Conservation (phyloP, 441 rosid genomes). For the Metrosideros polymorpha region DNA sequence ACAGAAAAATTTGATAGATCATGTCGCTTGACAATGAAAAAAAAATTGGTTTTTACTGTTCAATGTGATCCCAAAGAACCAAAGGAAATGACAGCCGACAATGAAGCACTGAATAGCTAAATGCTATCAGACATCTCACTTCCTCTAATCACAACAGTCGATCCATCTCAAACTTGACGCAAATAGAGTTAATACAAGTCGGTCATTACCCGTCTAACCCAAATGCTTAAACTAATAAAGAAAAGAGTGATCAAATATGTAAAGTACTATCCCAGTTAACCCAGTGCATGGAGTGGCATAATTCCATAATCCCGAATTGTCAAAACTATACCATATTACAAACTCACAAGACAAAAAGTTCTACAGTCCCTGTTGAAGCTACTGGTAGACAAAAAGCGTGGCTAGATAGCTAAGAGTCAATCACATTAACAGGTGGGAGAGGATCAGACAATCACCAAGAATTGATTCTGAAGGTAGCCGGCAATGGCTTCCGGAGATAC, state of each 20-base stretch:
- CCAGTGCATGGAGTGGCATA: background rate
- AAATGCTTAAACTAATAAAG: background rate
- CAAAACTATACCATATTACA: background rate
- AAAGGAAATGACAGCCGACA: background rate
- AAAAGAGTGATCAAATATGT: background rate
- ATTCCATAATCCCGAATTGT: background rate
- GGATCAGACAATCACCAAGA: background rate
- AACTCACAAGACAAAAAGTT: background rate
- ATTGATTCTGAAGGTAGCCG: background rate
- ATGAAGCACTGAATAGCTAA: background rate
- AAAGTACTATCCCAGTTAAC: background rate
- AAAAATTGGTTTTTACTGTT: background rate
- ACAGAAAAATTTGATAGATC: background rate
- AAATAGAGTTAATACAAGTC: background rate
- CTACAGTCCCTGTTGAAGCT: background rate
- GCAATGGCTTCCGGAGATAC: background rate
- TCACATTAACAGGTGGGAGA: background rate
- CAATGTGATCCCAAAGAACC: background rate
- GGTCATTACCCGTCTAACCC: background rate
- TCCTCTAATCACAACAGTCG: background rate
- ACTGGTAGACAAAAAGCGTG: background rate
- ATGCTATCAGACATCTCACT: background rate
- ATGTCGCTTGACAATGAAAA: background rate
- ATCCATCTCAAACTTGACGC: background rate
- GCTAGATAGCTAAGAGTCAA: background rate